Base-by-base conservation (phyloP, 495 filamentous ascomycete species). In the Chaetomium fimeti region DNA sequence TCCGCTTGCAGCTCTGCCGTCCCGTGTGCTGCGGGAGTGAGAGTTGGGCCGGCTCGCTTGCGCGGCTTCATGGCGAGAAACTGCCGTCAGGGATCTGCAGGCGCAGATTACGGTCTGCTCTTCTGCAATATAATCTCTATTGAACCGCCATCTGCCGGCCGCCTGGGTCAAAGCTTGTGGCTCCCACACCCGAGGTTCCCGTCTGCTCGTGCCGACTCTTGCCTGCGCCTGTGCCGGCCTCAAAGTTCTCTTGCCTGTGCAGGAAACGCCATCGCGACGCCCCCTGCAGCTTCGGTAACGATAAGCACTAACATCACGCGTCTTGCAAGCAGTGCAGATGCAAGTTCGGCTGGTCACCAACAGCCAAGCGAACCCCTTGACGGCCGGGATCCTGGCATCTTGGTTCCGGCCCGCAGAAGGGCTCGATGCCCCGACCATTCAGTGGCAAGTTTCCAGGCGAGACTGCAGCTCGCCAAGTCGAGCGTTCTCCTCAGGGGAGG, bases 91-190 rank as follows among this genome's bases (percentile, higher is more conserved):
- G 38, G 57, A 48, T 48, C 36, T 45, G 57, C 57, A 59, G 13
- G 54, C 25, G n/a, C 22, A 9, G 18, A 22, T 22, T 42, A 18
- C 3, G 22, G 18, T 57, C 32, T 24, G 4, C 54, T 40, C 54
- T 57, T 18, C 40, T 32, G 57, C 42, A 48, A 48, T 47, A 38
- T 42, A 55, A 36, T 55, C 15, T 18, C 16, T 57, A 57, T 57
- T 57, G 32, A 57, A 29, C 36, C 56, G 38, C 40, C 56, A 58
- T 58, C 56, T 59, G 25, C 57, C 57, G 57, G 57, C 57, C 47
- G 40, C 25, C 8, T 18, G 25, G 42, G 22, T 5, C 57, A 16
- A 42, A 59, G 42, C 18, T 51, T 13, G 57, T 40, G 57, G 43
- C 42, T 59, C 13, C 56, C 43, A 60, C 43, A 48, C 43, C 43